Evolutionary conservation across 2,329 filamentous ascomycete species (phyloP).

Genomic region (Phialophora tarda): DNA sequence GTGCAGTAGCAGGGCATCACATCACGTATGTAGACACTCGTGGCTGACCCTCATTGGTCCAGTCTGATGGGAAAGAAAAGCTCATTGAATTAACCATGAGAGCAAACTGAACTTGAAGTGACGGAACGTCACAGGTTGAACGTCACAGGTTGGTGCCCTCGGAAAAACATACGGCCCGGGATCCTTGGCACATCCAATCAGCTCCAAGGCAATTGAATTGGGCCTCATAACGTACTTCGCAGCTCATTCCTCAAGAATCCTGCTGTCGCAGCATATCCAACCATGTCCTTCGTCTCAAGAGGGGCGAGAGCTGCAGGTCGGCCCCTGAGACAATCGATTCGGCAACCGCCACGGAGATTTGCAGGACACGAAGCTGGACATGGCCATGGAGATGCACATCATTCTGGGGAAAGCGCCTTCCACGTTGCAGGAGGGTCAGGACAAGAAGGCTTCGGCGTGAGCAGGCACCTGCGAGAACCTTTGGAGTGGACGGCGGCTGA

Average conservation of each 20-base stretch:
- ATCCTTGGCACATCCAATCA: slow-evolving; percentile 4
- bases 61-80: neutral
- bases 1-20: slow-evolving; percentile 5
- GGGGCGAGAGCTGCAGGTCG: slow-evolving; percentile 40
- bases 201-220: slow-evolving; percentile 11
- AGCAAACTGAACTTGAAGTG: slow-evolving; percentile 3
- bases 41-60: slow-evolving; percentile 20
- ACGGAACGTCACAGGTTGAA: neutral
- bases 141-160: neutral
- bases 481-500: slow-evolving; percentile 16
- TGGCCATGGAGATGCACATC: slow-evolving; percentile 41
- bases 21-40: slow-evolving; percentile 10
- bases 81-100: slow-evolving; percentile 1
- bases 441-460: slow-evolving; percentile 54
- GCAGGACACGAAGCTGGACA: slow-evolving; percentile 49
- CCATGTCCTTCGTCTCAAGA: slow-evolving; percentile 37
- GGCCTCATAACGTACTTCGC: slow-evolving; percentile 3
- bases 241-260: slow-evolving; percentile 2
- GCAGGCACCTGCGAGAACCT: slow-evolving; percentile 35
- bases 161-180: slow-evolving; percentile 14
- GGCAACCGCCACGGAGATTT: slow-evolving; percentile 49
- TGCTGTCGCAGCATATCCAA: slow-evolving; percentile 30
- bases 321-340: slow-evolving; percentile 32
- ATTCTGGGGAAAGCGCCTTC: slow-evolving; percentile 42
- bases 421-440: slow-evolving; percentile 47